These are phyloP conservation scores for Lentinula detonsa DNA, from an alignment of 768 basidiomycete species.

Conservation along the genomic window DNA sequence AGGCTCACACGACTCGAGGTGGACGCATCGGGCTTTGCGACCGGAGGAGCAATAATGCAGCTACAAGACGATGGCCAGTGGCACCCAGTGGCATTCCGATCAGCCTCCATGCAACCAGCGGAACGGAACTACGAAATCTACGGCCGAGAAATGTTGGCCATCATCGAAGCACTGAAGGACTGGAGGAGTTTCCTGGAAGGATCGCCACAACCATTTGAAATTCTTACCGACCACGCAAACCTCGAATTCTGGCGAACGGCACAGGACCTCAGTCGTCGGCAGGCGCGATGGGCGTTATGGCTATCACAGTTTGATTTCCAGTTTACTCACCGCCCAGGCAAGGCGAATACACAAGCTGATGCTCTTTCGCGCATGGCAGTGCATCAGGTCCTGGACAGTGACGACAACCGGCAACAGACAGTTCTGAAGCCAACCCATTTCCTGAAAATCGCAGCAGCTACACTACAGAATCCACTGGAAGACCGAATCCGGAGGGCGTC, in stretches of 20 bases:
- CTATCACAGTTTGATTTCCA: conserved; percentile 14
- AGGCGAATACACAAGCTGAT: too few relatives aligned
- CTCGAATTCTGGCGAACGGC: conserved; percentile 10
- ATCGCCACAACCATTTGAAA: neutral
- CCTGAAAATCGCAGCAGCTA: too few relatives aligned
- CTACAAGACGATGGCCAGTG: neutral
- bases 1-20: neutral
- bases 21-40: neutral
- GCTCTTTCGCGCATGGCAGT: too few relatives aligned
- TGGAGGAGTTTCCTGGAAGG: conserved; percentile 12
- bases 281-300: conserved; percentile 9
- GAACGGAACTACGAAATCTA: conserved; percentile 5
- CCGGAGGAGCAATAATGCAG: neutral
- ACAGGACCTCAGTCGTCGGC: conserved; percentile 7
- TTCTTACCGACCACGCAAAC: conserved; percentile 1
- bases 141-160: conserved; percentile 10
- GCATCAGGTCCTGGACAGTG: too few relatives aligned
- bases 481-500: too few relatives aligned
- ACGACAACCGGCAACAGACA: too few relatives aligned
- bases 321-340: neutral
- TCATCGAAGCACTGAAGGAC: conserved; percentile 1
- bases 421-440: too few relatives aligned
- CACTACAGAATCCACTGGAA: too few relatives aligned
- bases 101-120: neutral
- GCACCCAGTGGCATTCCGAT: neutral